Percentiles rank a stretch among this genome's conserved stretches.
These are phyloP conservation scores for Ensete glaucum DNA, from an alignment of 176 grass and related monocot species.

Conservation along the genomic window DNA sequence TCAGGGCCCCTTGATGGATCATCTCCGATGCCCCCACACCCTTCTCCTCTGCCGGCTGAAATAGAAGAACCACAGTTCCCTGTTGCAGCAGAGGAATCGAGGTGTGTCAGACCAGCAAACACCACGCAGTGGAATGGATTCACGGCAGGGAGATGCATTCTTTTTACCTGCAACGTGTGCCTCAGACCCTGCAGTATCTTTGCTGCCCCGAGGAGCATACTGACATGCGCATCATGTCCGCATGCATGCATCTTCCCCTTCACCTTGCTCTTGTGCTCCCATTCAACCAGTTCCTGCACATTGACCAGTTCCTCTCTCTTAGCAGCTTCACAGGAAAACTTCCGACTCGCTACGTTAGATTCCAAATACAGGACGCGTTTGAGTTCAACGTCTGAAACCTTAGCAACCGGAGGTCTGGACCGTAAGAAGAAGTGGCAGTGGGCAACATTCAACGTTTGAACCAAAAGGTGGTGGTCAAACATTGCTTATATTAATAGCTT, in stretches of 20 bases:
- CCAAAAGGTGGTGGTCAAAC: too few species aligned
- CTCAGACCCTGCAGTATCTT: slow-evolving; percentile 58
- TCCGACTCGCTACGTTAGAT: too few species aligned
- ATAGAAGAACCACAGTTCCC: slow-evolving; percentile 21
- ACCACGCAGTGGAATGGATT: not conserved
- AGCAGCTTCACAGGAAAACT: too few species aligned
- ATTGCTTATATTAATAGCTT: too few species aligned
- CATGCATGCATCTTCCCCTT: slow-evolving; percentile 79
- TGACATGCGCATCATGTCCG: slow-evolving; percentile 74
- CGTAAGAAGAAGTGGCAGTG: too few species aligned
- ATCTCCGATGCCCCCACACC: slow-evolving; percentile 5
- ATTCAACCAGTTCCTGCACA: slow-evolving; percentile 69
- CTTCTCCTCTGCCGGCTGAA: slow-evolving; percentile 18
- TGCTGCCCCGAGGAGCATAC: slow-evolving; percentile 76
- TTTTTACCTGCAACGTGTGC: slow-evolving; percentile 45
- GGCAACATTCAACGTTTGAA: too few species aligned
- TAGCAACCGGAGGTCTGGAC: too few species aligned
- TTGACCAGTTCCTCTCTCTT: not conserved
- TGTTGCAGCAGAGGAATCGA: not conserved
- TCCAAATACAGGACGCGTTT: too few species aligned
- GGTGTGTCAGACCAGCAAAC: not conserved
- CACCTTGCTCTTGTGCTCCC: slow-evolving; percentile 80
- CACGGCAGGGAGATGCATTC: not conserved
- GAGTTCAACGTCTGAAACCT: too few species aligned
- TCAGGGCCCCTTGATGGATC: not conserved